Evolutionary conservation across 345 rosid species (phyloP), one percentile per base, ranked within the genome.

Genomic region (Hibiscus tridactylites): DNA sequence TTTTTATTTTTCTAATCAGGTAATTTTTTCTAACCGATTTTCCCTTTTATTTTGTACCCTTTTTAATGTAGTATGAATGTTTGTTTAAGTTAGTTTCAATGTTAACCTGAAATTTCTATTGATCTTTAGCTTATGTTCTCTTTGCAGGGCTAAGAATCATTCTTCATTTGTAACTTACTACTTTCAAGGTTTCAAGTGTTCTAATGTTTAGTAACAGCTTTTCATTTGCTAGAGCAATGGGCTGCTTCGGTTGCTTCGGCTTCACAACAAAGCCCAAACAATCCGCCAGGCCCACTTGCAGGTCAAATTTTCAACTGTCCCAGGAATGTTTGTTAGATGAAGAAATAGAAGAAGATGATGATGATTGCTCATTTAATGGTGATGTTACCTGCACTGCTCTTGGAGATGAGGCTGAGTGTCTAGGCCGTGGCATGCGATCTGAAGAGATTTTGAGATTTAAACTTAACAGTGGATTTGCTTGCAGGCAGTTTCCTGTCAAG

Each of bases 211-310:
- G 75, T 71, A 83, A 85, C 79, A 81, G 75, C 73, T 78, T 81
- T 81, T 84, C 81, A 35, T 78, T 85, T 85, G 83, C 85, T 59
- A 80, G 84, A 74, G 82, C 83, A 29, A 80, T 92, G 87, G 94
- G 97, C 71, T 95, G 97, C 78, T 95, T 92, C 79, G 86, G 94
- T 80, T 95, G 99, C 82, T 92, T 92, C 59, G 99, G 98, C 47
- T 83, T 86, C 72, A 72, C 75, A n/a, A 72, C 79, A 78, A 87
- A 80, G 77, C 84, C 87, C 73, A 79, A 77, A 44, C 74, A 15
- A 58, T 49, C 67, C 3, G 31, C 81, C 1, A 75, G 70, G 82
- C 81, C 89, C 52, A 68, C 66, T 74, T 28, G 78, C 37, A 65
- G 68, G 65, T 79, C 72, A 60, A 84, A 80, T 74, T 33, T 72